phyloP scores from a whole-genome alignment of 2,329 filamentous ascomycete genomes.

The Drechslerella coelobrocha region DNA sequence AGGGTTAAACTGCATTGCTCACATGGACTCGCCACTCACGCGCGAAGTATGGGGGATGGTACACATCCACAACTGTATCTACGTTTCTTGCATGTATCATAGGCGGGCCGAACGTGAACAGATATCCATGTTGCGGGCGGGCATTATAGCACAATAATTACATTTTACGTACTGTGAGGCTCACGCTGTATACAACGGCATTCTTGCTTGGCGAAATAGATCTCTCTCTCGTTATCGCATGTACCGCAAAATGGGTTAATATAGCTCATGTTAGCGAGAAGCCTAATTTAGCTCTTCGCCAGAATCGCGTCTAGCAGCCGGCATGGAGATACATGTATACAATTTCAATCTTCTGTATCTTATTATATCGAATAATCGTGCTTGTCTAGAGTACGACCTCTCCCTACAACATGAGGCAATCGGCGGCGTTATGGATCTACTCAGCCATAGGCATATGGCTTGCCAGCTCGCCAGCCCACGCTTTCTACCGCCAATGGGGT shows the following conservation, averaged over 20 bases:
- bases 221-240: no score
- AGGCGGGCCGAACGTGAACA: no score
- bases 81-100: no score
- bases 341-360: not conserved
- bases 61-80: no score
- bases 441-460: not conserved
- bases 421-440: not conserved
- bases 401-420: not conserved
- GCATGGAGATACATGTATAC: not conserved
- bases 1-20: no score
- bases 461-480: not conserved
- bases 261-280: not conserved
- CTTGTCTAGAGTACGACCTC: not conserved
- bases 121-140: no score
- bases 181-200: not conserved
- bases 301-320: not conserved
- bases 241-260: not conserved
- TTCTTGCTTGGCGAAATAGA: no score
- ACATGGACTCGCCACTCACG: no score
- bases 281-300: no score
- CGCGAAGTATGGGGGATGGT: no score
- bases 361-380: not conserved
- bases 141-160: no score
- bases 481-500: slow-evolving; percentile 30
- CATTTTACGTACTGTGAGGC: no score